Base-by-base conservation (phyloP, 2,329 filamentous ascomycete species). In the Dactylonectria macrodidyma region DNA sequence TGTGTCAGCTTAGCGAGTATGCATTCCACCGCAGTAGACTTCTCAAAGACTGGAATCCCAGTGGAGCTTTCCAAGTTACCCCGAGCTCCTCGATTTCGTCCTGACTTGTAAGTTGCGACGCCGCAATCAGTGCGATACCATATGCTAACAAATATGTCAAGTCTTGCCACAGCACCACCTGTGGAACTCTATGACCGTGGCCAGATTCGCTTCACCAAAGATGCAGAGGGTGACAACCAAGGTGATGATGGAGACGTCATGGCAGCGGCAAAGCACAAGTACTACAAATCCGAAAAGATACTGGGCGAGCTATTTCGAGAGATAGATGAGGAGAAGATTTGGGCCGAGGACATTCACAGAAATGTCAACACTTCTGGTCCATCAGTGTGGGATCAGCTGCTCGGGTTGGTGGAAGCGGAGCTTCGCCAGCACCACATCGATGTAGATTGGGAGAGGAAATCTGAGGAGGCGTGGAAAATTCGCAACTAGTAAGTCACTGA, bases 11-110 rank as follows among this genome's bases (percentile, higher is more conserved):
- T 94, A 16, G 91, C 92, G 0, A 83, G 84, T 68, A 79, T 94
- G 75, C 90, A 92, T 71, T 94, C 92, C 0, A 90, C 86, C 0
- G 92, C 91, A 0, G 92, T 94, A 0, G 92, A 94, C 77, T 94
- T 92, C 73, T 93, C 91, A 3, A 94, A 94, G 79, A 93, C 91
- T 0, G 93, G 93, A 0, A 88, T 91, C 30, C 78, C 86, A 0
- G 89, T 90, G 6, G 80, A 86, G 7, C 76, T 87, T 41, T 77
- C 67, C 0, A 73, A 81, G 1, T 78, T 90, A 16, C 86, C 84
- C 1, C 79, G 70, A 19, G 63, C 79, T 11, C 78, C 77, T 4
- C 78, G 73, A 9, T 83, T 75, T 46, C 82, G 87, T 0, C 88
- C 88, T 0, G 88, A 90, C 70, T 90, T 90, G 86, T 89, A 75